Evolutionary conservation across 2,329 filamentous ascomycete species (phyloP).

Genomic region (Fusarium poae): DNA sequence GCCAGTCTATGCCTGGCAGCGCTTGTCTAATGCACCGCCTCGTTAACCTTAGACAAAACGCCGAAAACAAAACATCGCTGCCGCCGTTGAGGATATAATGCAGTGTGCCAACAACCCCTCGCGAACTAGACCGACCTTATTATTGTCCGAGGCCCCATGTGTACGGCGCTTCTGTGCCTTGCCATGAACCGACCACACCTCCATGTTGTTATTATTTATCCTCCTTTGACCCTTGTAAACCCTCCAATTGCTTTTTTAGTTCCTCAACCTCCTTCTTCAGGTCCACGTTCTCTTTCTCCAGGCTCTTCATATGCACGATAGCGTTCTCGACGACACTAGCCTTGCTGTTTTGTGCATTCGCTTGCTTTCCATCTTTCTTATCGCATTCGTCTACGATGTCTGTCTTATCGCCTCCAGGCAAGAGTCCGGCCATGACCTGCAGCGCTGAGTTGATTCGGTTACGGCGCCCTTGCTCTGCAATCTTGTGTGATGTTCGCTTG

Average conservation of each 20-base stretch:
- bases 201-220: constrained; percentile 25
- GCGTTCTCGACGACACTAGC: constrained; percentile 98
- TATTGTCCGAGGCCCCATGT: constrained; percentile 10
- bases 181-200: constrained; percentile 2
- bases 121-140: constrained; percentile 33
- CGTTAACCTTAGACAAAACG: constrained; percentile 26
- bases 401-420: constrained; percentile 71
- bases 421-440: constrained; percentile 87
- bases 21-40: constrained; percentile 37
- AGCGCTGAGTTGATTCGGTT: constrained; percentile 96
- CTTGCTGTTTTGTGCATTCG: constrained; percentile 81
- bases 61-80: constrained; percentile 38
- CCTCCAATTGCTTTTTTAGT: constrained; percentile 52
- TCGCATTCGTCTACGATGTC: constrained; percentile 60
- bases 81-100: constrained; percentile 27
- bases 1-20: constrained; percentile 18
- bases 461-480: constrained; percentile 93
- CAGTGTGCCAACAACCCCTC: constrained; percentile 15
- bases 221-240: constrained; percentile 37
- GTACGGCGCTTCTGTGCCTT: constrained; percentile 6
- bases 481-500: constrained; percentile 97
- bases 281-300: constrained; percentile 79
- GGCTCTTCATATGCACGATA: constrained; percentile 91
- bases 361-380: constrained; percentile 62
- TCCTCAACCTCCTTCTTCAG: constrained; percentile 71